These are phyloP conservation scores for Euptelea pleiosperma DNA, from an alignment of 164 flowering plant species.

Conservation along the genomic window DNA sequence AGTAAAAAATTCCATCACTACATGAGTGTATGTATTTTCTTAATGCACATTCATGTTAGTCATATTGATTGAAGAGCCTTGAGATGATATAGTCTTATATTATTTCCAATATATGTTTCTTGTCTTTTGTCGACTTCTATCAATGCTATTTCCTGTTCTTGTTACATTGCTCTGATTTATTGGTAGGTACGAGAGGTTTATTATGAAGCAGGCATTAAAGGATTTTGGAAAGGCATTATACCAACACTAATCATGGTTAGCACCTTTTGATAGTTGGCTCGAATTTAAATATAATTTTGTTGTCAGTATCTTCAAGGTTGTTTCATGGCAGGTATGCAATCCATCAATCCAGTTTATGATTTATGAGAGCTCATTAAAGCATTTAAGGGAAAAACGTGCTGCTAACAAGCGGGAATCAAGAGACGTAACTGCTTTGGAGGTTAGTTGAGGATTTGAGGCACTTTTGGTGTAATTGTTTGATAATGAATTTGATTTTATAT, in stretches of 20 bases:
- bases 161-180: background rate
- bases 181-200: constrained; percentile 59
- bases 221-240: constrained; percentile 81
- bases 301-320: background rate
- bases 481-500: background rate
- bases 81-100: too few relatives aligned
- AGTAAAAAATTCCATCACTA: too few relatives aligned
- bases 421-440: constrained; percentile 69
- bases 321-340: constrained; percentile 61
- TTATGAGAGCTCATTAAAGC: constrained; percentile 62
- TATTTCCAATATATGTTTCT: background rate
- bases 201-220: constrained; percentile 61
- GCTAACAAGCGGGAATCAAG: constrained; percentile 29
- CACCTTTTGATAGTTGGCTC: background rate
- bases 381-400: constrained; percentile 52
- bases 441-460: constrained; percentile 10
- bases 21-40: background rate
- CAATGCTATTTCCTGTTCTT: too few relatives aligned
- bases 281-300: too few relatives aligned
- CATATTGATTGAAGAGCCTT: background rate
- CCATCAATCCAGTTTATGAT: constrained; percentile 91
- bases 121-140: background rate
- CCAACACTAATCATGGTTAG: constrained; percentile 83
- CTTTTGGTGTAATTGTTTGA: background rate
- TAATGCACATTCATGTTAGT: background rate